Evolutionary conservation across 768 basidiomycete genomes (phyloP).

Genomic region (Trametes punicea): DNA sequence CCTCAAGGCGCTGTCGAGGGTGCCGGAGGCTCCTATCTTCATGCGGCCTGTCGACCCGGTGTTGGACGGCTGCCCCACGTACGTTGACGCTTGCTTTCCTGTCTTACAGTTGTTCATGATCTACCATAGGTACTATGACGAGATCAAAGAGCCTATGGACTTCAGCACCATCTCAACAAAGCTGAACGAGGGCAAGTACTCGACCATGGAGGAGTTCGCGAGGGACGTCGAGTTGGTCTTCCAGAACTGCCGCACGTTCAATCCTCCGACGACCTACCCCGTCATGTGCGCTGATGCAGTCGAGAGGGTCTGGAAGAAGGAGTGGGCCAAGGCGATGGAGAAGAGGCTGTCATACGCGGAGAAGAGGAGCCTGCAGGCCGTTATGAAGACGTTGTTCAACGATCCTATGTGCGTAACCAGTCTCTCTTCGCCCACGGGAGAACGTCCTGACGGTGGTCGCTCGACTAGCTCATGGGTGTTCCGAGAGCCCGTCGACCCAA

Average conservation of each 20-base stretch:
- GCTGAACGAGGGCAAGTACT: conserved; percentile 64
- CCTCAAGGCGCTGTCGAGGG: conserved; percentile 52
- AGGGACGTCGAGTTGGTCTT: conserved; percentile 82
- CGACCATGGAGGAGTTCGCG: conserved; percentile 77
- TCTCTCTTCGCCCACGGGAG: neutral
- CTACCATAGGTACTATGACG: conserved; percentile 74
- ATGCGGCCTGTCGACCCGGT: conserved; percentile 79
- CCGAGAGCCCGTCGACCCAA: conserved; percentile 86
- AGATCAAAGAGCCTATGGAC: conserved; percentile 93
- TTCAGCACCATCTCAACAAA: conserved; percentile 76
- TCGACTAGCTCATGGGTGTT: conserved; percentile 65
- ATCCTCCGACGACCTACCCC: conserved; percentile 77
- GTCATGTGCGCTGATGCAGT: conserved; percentile 66
- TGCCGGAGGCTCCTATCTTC: conserved; percentile 74
- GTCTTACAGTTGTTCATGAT: conserved; percentile 6
- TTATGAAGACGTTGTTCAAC: conserved; percentile 66
- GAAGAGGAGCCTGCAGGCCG: conserved; percentile 69
- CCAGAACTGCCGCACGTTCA: conserved; percentile 89
- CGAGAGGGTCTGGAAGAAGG: conserved; percentile 75
- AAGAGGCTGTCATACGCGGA: conserved; percentile 73
- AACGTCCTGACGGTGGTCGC: neutral
- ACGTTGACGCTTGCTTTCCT: conserved; percentile 31
- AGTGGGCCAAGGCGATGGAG: conserved; percentile 79
- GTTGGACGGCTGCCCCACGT: conserved; percentile 88
- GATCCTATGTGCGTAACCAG: conserved; percentile 56